Evolutionary conservation across 1,284 basidiomycete genomes (phyloP), one percentile per base, ranked within the genome.

Genomic region (Tilletiopsis washingtonensis): DNA sequence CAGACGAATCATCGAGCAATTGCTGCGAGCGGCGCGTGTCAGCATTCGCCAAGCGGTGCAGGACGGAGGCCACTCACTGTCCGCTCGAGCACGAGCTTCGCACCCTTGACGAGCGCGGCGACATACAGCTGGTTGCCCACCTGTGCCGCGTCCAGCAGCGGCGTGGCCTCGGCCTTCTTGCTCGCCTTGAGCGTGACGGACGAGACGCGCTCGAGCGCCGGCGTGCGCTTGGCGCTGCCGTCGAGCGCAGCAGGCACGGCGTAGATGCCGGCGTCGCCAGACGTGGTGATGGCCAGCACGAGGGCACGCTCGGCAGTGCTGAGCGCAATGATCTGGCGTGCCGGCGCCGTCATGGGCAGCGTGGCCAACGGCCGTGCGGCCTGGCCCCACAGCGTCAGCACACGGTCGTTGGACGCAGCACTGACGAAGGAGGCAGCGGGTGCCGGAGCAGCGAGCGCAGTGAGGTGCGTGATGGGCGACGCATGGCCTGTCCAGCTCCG

Each of bases 401-500:
- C 81, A 19, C 86, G 81, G 73, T 89, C 86, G 25, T 79, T 80
- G 62, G 85, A 82, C 4, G 86, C 85, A 19, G 80, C 78, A 4
- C 85, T 84, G 38, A 85, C 74, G 71, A 89, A 86, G n/a, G n/a
- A n/a, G n/a, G n/a, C n/a, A n/a, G n/a, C n/a, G n/a, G n/a, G n/a
- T n/a, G n/a, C n/a, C n/a, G n/a, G n/a, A n/a, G n/a, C n/a, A 5
- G 68, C 78, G 39, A 64, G 42, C 62, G 64, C 67, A 21, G 51
- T 56, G 17, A 67, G 48, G 29, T 65, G 66, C n/a, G 62, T 64
- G 48, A 71, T 14, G 49, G 12, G 27, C 32, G 29, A 26, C 23
- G 43, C 56, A 49, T 56, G 39, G 38, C 48, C 23, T 54, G 56
- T 43, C n/a, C n/a, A 43, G 4, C n/a, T 17, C n/a, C 17, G 15